Conservation (phyloP, 495 filamentous ascomycete genomes). For the Aspergillus heteromorphus region DNA sequence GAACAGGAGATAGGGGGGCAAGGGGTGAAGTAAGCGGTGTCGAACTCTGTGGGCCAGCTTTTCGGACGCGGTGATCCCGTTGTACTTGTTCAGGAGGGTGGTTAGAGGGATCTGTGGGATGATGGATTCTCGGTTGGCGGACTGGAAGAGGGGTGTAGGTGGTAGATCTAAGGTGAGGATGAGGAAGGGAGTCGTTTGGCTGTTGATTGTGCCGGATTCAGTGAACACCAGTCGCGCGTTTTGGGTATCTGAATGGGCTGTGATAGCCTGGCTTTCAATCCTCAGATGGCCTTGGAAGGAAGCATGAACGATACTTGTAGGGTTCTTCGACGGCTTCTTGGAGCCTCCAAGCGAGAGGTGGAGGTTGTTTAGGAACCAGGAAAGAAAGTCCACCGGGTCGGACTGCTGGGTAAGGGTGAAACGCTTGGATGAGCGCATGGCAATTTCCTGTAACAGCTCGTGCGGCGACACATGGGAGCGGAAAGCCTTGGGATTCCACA, state of each 20-base stretch:
- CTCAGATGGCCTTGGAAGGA: slow-evolving; percentile 91
- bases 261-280: slow-evolving; percentile 91
- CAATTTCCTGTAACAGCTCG: slow-evolving; percentile 92
- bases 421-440: slow-evolving; percentile 80
- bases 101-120: slow-evolving; percentile 93
- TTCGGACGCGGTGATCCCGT: slow-evolving; percentile 82
- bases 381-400: slow-evolving; percentile 92
- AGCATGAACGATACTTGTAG: slow-evolving; percentile 71
- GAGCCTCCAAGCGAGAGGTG: slow-evolving; percentile 88
- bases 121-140: slow-evolving; percentile 82
- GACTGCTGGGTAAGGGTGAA: slow-evolving; percentile 89
- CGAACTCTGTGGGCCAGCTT: slow-evolving; percentile 78
- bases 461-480: slow-evolving; percentile 96
- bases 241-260: slow-evolving; percentile 75
- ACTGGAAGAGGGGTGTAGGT: slow-evolving; percentile 92
- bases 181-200: slow-evolving; percentile 70
- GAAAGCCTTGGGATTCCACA: slow-evolving; percentile 98
- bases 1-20: slow-evolving; percentile 88
- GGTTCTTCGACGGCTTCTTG: slow-evolving; percentile 66
- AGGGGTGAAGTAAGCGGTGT: slow-evolving; percentile 85
- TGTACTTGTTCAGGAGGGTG: slow-evolving; percentile 89
- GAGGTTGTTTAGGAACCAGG: slow-evolving; percentile 94
- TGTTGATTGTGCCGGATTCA: slow-evolving; percentile 76
- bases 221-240: slow-evolving; percentile 90
- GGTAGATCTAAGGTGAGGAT: slow-evolving; percentile 92